Evolutionary conservation across 345 rosid genomes (phyloP).

Genomic region (Tarenaya hassleriana): DNA sequence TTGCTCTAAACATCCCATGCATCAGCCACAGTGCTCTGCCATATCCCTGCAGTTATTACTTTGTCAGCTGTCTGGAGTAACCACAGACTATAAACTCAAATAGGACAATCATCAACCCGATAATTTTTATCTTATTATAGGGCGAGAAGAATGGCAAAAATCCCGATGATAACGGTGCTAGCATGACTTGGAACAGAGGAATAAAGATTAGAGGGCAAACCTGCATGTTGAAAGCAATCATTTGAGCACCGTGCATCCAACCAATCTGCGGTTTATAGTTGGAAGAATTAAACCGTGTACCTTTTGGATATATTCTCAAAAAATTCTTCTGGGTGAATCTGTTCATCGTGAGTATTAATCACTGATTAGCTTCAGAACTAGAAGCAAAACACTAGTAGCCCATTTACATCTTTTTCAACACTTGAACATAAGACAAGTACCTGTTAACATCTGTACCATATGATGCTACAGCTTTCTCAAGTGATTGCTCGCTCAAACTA

Average conservation of each 20-base stretch:
- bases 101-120: too few relatives aligned
- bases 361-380: conserved; percentile 1
- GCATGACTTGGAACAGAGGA: too few relatives aligned
- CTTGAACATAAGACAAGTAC: conserved; percentile 16
- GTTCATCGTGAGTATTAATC: background rate
- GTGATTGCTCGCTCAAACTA: conserved; percentile 34
- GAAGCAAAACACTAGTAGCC: conserved; percentile 4
- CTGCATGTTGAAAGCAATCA: conserved; percentile 95
- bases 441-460: conserved; percentile 30
- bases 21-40: too few relatives aligned
- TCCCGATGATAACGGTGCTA: too few relatives aligned
- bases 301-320: conserved; percentile 53
- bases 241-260: conserved; percentile 82
- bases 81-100: too few relatives aligned
- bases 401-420: background rate
- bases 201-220: too few relatives aligned
- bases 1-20: too few relatives aligned
- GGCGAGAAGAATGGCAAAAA: too few relatives aligned
- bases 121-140: too few relatives aligned
- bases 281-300: conserved; percentile 51
- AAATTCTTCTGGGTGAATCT: conserved; percentile 49
- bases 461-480: conserved; percentile 33
- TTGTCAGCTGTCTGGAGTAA: too few relatives aligned
- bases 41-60: too few relatives aligned
- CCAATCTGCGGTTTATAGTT: conserved; percentile 52